Base-by-base conservation (phyloP, 2,329 filamentous ascomycete species). In the Alternaria atra region DNA sequence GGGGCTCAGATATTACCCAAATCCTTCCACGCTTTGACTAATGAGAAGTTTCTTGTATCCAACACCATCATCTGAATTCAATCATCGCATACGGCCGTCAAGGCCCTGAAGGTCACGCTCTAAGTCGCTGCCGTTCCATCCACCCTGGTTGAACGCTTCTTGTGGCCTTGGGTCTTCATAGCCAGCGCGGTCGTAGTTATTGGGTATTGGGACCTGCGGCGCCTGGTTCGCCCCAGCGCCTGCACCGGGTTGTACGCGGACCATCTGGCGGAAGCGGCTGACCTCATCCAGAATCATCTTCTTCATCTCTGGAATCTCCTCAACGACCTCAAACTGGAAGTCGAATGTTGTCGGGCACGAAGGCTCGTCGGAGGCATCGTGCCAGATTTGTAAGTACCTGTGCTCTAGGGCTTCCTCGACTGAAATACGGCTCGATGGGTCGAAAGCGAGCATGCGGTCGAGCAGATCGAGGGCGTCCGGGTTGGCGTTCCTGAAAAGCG, bases 221-320 rank as follows among this genome's bases (percentile, higher is more conserved):
- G 79, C 74, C 69, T 83, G 80, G 63, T 86, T 79, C 29, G 67
- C 61, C 63, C 60, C 63, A 27, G 53, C 68, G 52, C 72, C 73
- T 51, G 68, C 70, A 47, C 75, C 72, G 27, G 78, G 77, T 66
- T 80, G 79, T 46, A 78, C 71, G 20, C 79, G 69, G 25, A 89
- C 87, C 55, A 81, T 77, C 59, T 86, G 84, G 65, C 95, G 89
- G 88, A 99, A 99, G 67, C 89, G 86, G 75, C 89, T 85, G 50
- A 99, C 95, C 80, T 99, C 95, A n/a, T 94, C 91, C 61, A 97
- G 84, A 67, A 99, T 99, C 92, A 97, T 96, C 80, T 90, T 90
- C 77, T 95, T 92, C 94, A 99, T 98, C 71, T 97, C 92, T 23
- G 85, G 86, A 20, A 99, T 93, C 44, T 98, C 95, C 54, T 99